These are phyloP conservation scores for Theileria equi DNA, from an alignment of 169 alveolate species.

Conservation along the genomic window DNA sequence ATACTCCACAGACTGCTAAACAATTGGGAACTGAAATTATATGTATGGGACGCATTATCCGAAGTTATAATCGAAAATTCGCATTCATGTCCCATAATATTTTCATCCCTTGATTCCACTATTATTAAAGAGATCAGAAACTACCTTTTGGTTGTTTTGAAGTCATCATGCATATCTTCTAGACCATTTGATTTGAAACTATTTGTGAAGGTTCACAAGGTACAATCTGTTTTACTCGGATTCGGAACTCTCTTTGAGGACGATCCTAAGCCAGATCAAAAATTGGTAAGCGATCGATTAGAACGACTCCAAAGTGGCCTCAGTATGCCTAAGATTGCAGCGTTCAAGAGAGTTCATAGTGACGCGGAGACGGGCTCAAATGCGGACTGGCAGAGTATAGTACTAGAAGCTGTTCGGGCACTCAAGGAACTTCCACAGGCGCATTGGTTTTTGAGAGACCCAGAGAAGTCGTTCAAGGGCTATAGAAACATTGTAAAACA, in stretches of 20 bases:
- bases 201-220: conserved; percentile 17
- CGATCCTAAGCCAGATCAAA: conserved; percentile 48
- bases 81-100: conserved; percentile 38
- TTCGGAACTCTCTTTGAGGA: conserved; percentile 16
- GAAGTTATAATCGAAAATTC: conserved; percentile 30
- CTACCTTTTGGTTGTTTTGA: conserved; percentile 16
- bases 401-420: conserved; percentile 68
- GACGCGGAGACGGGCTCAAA: conserved; percentile 37
- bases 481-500: conserved; percentile 52
- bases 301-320: conserved; percentile 30
- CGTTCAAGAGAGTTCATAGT: conserved; percentile 46
- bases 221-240: conserved; percentile 34
- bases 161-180: conserved; percentile 21
- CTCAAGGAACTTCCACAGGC: conserved; percentile 73
- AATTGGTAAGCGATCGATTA: conserved; percentile 3
- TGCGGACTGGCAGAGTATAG: conserved; percentile 66
- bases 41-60: conserved; percentile 48
- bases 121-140: conserved; percentile 9
- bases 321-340: conserved; percentile 59
- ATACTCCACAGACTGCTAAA: conserved; percentile 5
- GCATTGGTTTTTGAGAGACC: conserved; percentile 66
- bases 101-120: conserved; percentile 8
- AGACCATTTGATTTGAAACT: conserved; percentile 16
- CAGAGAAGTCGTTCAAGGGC: conserved; percentile 63
- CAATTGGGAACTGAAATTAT: conserved; percentile 5